Base-by-base conservation (phyloP, 2,329 filamentous ascomycete genomes). In the Cytospora schulzeri region DNA sequence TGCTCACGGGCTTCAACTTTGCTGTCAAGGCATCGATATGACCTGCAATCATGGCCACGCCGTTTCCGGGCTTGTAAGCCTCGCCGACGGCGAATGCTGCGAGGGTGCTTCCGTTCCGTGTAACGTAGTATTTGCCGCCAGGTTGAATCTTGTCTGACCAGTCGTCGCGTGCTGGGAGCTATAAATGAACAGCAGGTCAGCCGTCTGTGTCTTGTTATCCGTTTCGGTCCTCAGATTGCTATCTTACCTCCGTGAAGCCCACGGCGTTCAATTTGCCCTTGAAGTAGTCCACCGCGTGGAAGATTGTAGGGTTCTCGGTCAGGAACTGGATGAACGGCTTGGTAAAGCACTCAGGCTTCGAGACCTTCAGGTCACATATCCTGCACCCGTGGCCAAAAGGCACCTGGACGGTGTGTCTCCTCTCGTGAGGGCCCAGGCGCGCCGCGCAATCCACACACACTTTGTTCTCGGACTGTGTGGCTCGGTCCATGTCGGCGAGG, bases 21-120 rank as follows among this genome's bases (percentile, higher is more conserved):
- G 93, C 91, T 19, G 93, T 96, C 60, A 98, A 80, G 55, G 94
- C 93, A 77, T 98, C 95, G 68, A 98, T 90, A 76, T 98, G 95
- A 9, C 93, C 93, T 3, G 91, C 95, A 54, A 98, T 83, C 77
- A 97, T 93, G 62, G 89, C 92, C 57, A 94, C 85, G 56, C 94
- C 94, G 72, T 96, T 93, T 11, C 94, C 94, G 59, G 90, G 85
- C 77, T 90, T 83, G 76, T 97, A 97, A 3, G 88, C 84, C 60
- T 86, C 86, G 63, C 94, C 94, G 63, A 97, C 85, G 4, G 86
- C 85, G 77, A 97, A 98, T 9, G 93, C 91, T 71, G 97, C 91
- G 68, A 96, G 77, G 50, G 91, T 90, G 75, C 89, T 93, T 60
- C 91, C 91, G 73, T 98, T 98, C 66, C 94, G 89, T 26, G 89